Evolutionary conservation across 1,284 basidiomycete genomes (phyloP), one percentile per base, ranked within the genome.

Genomic region (Mycosarcoma mackinlayi): DNA sequence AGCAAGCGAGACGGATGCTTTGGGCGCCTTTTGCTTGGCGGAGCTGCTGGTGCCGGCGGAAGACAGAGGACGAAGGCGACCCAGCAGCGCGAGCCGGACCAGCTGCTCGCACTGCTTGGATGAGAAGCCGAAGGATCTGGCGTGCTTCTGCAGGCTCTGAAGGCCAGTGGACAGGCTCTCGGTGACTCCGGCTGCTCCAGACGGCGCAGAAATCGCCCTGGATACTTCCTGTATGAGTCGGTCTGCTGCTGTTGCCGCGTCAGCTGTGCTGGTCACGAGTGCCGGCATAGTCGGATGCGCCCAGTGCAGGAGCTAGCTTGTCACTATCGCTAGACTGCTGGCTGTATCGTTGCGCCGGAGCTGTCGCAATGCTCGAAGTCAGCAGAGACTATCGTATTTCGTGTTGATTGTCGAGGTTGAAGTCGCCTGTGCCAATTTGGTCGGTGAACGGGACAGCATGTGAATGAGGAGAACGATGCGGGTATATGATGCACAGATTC

Each of bases 51-150:
- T 46, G 21, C 48, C 47, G 25, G 38, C 44, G 39, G 48, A 30
- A 6, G 54, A 37, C 2, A 42, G n/a, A 7, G 40, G 44, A 16
- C 34, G 48, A 34, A 58, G 57, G 1, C 57, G 56, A 9, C 68
- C 68, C 13, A 57, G 54, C 3, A 71, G 48, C 1, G 68, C 62
- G 33, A 71, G 62, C 18, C 58, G 42, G 11, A 71, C 28, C 4
- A 71, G 62, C 30, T 55, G 58, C 10, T 71, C 62, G 44, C 68
- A 71, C 18, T 71, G 62, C 35, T 51, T 50, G 4, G 62, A 55
- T 6, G 62, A 54, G 45, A 59, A 66, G 40, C 68, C 68, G 34
- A 57, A 65, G 13, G 51, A 52, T 3, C 44, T 31, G 2, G 68
- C 57, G 19, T 71, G 62, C 14, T 55, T 56, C 31, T 65, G 58